These are phyloP conservation scores for Rhinocladiella mackenziei DNA, from an alignment of 2,329 filamentous ascomycete genomes.

Conservation along the genomic window DNA sequence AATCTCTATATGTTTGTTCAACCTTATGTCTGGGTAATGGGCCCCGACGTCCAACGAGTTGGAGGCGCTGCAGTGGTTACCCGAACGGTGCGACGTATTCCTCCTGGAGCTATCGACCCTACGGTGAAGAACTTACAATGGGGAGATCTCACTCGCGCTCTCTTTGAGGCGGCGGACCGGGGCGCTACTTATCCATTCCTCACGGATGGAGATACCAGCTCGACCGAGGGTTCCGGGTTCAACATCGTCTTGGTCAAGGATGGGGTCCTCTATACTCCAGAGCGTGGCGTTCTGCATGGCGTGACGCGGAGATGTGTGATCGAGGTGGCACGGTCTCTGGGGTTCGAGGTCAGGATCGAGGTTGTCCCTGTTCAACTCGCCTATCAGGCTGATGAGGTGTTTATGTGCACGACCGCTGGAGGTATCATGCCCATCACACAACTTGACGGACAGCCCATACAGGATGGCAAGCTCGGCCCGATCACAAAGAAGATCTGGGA, in stretches of 20 bases:
- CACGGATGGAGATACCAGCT: constrained; percentile 48
- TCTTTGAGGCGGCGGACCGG: constrained; percentile 48
- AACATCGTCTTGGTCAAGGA: constrained; percentile 49
- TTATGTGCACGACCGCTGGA: constrained; percentile 53
- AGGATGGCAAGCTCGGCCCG: constrained; percentile 43
- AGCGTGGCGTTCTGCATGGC: constrained; percentile 48
- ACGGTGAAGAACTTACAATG: constrained; percentile 53
- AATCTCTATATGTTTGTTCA: constrained; percentile 48
- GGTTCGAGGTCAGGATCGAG: constrained; percentile 39
- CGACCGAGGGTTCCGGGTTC: constrained; percentile 51
- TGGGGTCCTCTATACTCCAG: constrained; percentile 44
- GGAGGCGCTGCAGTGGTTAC: constrained; percentile 46
- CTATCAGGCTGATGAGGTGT: constrained; percentile 48
- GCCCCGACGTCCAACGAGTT: constrained; percentile 40
- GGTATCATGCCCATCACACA: constrained; percentile 52
- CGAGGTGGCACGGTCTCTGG: constrained; percentile 38
- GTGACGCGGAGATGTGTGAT: constrained; percentile 50
- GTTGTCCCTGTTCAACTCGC: constrained; percentile 42
- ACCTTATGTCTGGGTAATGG: constrained; percentile 52
- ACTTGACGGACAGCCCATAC: constrained; percentile 44
- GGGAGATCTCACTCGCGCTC: constrained; percentile 46
- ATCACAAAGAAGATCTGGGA: constrained; percentile 51
- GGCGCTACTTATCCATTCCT: constrained; percentile 49
- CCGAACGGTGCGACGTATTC: constrained; percentile 44
- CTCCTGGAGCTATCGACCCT: constrained; percentile 48